Percentiles rank a stretch among this genome's conserved stretches.
These are phyloP conservation scores for Didymella arachidicola DNA, from an alignment of 2,329 filamentous ascomycete species.

Conservation along the genomic window DNA sequence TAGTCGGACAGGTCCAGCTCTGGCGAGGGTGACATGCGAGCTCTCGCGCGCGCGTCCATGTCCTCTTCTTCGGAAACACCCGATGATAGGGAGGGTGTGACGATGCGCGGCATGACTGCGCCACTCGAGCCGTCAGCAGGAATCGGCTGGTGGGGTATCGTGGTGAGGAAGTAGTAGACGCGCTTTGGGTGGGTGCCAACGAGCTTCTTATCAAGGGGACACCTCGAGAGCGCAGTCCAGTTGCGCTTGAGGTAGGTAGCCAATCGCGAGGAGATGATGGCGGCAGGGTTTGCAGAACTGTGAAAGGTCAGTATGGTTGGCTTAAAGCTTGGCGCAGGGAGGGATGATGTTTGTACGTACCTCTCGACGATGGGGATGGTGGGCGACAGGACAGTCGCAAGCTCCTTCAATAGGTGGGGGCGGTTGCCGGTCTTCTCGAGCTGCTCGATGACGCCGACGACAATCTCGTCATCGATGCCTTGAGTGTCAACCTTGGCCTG, in stretches of 20 bases:
- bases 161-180: slow-evolving; percentile 96
- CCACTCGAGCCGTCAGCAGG: slow-evolving; percentile 68
- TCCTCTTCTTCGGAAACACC: slow-evolving; percentile 76
- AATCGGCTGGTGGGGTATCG: slow-evolving; percentile 81
- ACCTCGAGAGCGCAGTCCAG: slow-evolving; percentile 78
- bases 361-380: slow-evolving; percentile 86
- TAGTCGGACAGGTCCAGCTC: slow-evolving; percentile 94
- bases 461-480: slow-evolving; percentile 92
- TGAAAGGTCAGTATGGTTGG: slow-evolving; percentile 46
- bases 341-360: slow-evolving; percentile 65
- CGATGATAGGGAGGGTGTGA: slow-evolving; percentile 87
- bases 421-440: slow-evolving; percentile 89
- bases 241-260: slow-evolving; percentile 88
- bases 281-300: slow-evolving; percentile 94
- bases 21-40: slow-evolving; percentile 83
- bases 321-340: slow-evolving; percentile 27
- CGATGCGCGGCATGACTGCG: slow-evolving; percentile 64
- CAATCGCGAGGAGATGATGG: slow-evolving; percentile 92
- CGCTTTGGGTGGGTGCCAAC: slow-evolving; percentile 91
- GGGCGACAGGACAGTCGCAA: slow-evolving; percentile 79
- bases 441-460: slow-evolving; percentile 87
- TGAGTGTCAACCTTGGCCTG: slow-evolving; percentile 74
- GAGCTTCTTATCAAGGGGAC: slow-evolving; percentile 90
- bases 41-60: slow-evolving; percentile 63
- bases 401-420: slow-evolving; percentile 92